Conservation (phyloP, 1,284 basidiomycete genomes). For the Leucoagaricus sp. region DNA sequence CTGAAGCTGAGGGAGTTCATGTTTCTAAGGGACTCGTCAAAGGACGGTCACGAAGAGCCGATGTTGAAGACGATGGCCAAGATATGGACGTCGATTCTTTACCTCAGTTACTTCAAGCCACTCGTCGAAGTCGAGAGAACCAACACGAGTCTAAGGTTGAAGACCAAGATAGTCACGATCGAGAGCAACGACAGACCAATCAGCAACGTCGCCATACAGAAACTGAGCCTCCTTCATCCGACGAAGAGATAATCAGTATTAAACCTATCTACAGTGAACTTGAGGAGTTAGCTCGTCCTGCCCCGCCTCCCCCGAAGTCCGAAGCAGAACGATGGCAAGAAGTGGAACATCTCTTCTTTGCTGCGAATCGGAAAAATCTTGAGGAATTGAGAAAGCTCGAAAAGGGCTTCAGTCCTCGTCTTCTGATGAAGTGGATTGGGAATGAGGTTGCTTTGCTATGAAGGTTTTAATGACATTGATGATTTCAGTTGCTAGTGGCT, state of each 20-base stretch:
- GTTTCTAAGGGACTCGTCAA: too few species aligned
- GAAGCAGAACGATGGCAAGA: constrained; percentile 9
- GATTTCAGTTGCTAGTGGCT: not conserved
- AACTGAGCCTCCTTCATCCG: too few species aligned
- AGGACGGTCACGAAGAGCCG: not conserved
- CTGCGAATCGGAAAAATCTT: constrained; percentile 6
- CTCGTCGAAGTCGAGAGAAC: not conserved
- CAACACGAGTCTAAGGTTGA: not conserved
- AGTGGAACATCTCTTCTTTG: constrained; percentile 4
- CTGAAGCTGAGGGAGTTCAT: not conserved
- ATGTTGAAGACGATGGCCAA: not conserved
- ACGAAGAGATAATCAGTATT: not conserved
- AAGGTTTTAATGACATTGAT: not conserved
- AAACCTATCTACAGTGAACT: not conserved
- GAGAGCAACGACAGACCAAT: not conserved
- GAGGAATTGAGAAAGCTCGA: not conserved
- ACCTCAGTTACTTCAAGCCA: not conserved
- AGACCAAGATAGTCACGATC: not conserved
- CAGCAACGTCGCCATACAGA: too few species aligned
- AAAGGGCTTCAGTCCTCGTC: not conserved
- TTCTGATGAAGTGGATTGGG: constrained; percentile 10
- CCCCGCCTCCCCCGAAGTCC: too few species aligned
- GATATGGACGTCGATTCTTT: not conserved
- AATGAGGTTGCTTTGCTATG: not conserved
- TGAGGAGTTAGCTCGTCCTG: not conserved